phyloP scores from a whole-genome alignment of 768 basidiomycete species.

The Russula vinacea region DNA sequence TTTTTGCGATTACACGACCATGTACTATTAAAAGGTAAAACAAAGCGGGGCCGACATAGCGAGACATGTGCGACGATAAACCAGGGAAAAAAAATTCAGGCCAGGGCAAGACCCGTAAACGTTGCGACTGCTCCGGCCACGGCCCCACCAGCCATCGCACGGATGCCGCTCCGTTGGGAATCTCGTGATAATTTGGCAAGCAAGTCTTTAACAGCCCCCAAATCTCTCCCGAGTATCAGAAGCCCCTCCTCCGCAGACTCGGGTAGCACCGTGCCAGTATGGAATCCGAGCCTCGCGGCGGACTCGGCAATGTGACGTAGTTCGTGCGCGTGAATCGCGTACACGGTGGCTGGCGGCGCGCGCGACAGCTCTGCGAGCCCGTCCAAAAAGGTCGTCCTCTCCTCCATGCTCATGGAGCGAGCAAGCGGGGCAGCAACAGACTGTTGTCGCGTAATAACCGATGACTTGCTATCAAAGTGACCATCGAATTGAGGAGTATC shows the following conservation, averaged over 20 bases:
- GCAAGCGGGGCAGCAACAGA: conserved; percentile 5
- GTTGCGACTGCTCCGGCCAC: conserved; percentile 30
- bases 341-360: conserved; percentile 27
- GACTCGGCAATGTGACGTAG: conserved; percentile 21
- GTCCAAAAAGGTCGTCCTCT: conserved; percentile 25
- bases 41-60: neutral
- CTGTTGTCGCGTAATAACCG: neutral
- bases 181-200: conserved; percentile 18
- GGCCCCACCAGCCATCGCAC: conserved; percentile 25
- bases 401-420: conserved; percentile 28
- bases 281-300: conserved; percentile 25
- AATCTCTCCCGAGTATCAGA: conserved; percentile 28
- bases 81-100: conserved; percentile 11
- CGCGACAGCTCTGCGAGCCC: conserved; percentile 24
- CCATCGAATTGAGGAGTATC: neutral
- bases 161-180: conserved; percentile 13
- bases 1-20: neutral
- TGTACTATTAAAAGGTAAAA: neutral
- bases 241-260: conserved; percentile 19
- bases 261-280: conserved; percentile 20
- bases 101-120: conserved; percentile 28
- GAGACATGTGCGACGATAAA: conserved; percentile 9
- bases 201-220: conserved; percentile 23
- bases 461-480: conserved; percentile 14
- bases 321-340: conserved; percentile 22